Base-by-base conservation (phyloP, 345 rosid genomes). In the Brassica rapa region DNA sequence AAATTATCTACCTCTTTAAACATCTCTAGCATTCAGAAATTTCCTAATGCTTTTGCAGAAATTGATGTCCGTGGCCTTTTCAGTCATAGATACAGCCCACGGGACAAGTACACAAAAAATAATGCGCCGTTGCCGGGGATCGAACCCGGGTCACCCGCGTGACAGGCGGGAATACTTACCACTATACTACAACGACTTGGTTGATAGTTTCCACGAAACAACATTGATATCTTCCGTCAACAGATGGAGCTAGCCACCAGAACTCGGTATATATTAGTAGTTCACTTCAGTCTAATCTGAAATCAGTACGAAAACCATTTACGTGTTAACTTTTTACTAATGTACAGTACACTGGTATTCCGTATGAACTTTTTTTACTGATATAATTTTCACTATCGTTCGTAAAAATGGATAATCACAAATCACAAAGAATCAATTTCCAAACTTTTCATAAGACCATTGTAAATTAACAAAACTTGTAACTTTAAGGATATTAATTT, bases 141-240 rank as follows among this genome's bases (percentile, higher is more conserved):
- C 97, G 97, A 92, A 89, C 93, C 87, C 96, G 91, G 94, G 97
- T 87, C 97, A 41, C 93, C 94, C 88, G 89, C 89, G 91, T 94
- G 98, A 90, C 94, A 89, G 96, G 87, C 94, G 88, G 90, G 86
- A 85, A 91, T 90, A 88, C 93, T 89, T 0, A 90, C 95, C 95
- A 87, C 95, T 87, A 90, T 90, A 92, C 93, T 90, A 90, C 93
- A 89, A 94, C 96, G 91, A 89, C 93, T 33, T 25, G 4, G 62
- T 8, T 57, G 62, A 1, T 53, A 12, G 7, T 49, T 43, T 15
- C 51, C 51, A 10, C 9, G 10, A 35, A 35, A 35, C 9, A 35
- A 35, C 8, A 1, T 6, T 35, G 2, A 35, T 5, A 33, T 6
- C 9, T 8, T 35, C 2, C 2, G 29, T 10, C 32, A 11, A 21